Percentiles rank a stretch among this genome's conserved stretches.
phyloP scores from a whole-genome alignment of 2,329 filamentous ascomycete species.

The Zelopaecilomyces penicillatus region DNA sequence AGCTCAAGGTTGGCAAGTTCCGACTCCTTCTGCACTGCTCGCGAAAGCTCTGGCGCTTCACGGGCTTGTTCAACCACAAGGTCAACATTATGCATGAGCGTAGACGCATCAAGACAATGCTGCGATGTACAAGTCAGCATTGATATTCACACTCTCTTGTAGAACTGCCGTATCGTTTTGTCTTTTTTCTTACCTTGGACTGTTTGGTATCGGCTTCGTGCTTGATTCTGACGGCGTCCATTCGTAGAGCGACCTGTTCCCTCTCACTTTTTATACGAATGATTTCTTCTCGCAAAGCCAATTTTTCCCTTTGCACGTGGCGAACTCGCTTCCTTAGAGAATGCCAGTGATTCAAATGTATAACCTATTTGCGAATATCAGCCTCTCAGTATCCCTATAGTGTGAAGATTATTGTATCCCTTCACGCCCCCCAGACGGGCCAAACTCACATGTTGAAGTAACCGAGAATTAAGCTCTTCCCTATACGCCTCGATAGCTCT shows the following conservation, averaged over 20 bases:
- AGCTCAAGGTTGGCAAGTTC: conserved; percentile 51
- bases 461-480: conserved; percentile 45
- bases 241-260: conserved; percentile 53
- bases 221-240: conserved; percentile 53
- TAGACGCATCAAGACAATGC: conserved; percentile 46
- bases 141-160: not conserved
- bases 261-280: conserved; percentile 49
- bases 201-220: conserved; percentile 48
- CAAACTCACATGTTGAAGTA: conserved; percentile 50
- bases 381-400: too few relatives aligned
- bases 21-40: conserved; percentile 37
- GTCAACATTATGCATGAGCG: conserved; percentile 54
- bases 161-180: not conserved
- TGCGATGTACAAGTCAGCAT: conserved; percentile 8
- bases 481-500: conserved; percentile 50
- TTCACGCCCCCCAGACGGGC: too few relatives aligned
- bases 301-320: conserved; percentile 48
- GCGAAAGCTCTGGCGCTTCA: conserved; percentile 37
- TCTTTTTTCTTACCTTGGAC: conserved; percentile 35
- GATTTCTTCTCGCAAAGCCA: conserved; percentile 51
- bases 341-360: conserved; percentile 51
- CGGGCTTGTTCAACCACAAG: conserved; percentile 44
- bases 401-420: too few relatives aligned
- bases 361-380: conserved; percentile 31
- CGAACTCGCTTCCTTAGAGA: conserved; percentile 49